Evolutionary conservation across 257 asterid genomes (phyloP).

Genomic region (Solanum tarijense): DNA sequence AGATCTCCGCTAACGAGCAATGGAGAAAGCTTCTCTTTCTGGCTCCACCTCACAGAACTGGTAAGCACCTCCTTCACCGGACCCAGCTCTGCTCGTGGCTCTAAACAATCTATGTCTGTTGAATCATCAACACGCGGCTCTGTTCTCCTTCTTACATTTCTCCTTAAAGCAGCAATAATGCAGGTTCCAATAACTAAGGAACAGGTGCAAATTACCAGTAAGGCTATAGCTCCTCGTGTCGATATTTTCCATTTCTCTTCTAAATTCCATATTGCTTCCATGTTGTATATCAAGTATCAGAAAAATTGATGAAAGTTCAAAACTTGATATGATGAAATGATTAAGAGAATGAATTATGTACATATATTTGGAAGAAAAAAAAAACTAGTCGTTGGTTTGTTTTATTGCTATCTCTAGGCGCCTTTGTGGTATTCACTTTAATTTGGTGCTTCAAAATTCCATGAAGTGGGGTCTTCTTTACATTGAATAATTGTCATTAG

Average conservation of each 20-base stretch:
- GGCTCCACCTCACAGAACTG: slow-evolving; percentile 57
- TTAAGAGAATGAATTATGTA: neutral
- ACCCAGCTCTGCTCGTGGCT: neutral
- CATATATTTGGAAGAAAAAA: neutral
- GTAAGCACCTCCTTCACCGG: slow-evolving; percentile 19
- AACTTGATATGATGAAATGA: neutral
- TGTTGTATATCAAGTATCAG: neutral
- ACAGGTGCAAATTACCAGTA: slow-evolving; percentile 35
- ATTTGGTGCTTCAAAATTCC: slow-evolving; percentile 2
- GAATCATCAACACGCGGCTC: slow-evolving; percentile 9
- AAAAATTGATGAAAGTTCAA: neutral
- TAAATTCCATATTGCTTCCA: slow-evolving; percentile 59
- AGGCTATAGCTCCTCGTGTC: slow-evolving; percentile 30
- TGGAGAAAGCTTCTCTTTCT: slow-evolving; percentile 24
- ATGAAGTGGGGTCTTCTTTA: slow-evolving; percentile 4
- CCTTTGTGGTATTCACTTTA: slow-evolving; percentile 2
- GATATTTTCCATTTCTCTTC: slow-evolving; percentile 60
- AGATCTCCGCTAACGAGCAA: slow-evolving; percentile 10
- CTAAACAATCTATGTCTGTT: neutral
- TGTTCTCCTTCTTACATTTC: slow-evolving; percentile 7
- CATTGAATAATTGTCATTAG: slow-evolving; percentile 1
- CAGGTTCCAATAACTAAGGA: slow-evolving; percentile 22
- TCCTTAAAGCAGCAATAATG: slow-evolving; percentile 6
- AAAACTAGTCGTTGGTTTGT: neutral
- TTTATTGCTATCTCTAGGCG: neutral